phyloP scores from a whole-genome alignment of 2,329 filamentous ascomycete genomes.

The Aureobasidium sp. region DNA sequence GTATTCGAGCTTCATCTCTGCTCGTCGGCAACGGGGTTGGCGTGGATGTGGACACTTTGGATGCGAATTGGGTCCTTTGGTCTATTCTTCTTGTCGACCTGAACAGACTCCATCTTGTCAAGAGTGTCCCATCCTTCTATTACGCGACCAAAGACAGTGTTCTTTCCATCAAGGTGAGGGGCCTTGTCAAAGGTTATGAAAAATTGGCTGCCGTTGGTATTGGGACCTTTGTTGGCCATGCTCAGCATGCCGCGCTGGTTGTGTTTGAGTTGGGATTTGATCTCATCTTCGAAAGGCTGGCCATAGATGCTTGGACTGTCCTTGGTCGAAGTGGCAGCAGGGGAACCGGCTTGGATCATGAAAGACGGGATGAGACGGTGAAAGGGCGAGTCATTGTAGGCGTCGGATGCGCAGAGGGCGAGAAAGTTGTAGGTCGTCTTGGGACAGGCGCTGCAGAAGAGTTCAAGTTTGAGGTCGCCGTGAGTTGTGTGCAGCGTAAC shows the following conservation, averaged over 20 bases:
- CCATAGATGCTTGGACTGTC: slow-evolving; percentile 61
- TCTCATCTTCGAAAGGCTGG: slow-evolving; percentile 70
- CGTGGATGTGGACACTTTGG: slow-evolving; percentile 65
- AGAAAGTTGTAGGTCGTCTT: slow-evolving; percentile 89
- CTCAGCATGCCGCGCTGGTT: slow-evolving; percentile 53
- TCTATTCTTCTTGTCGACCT: slow-evolving; percentile 71
- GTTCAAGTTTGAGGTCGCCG: slow-evolving; percentile 88
- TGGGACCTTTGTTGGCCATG: slow-evolving; percentile 92
- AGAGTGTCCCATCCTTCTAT: slow-evolving; percentile 55
- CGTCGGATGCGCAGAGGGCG: slow-evolving; percentile 68
- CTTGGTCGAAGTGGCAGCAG: slow-evolving; percentile 34
- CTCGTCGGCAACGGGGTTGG: slow-evolving; percentile 63
- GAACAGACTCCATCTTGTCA: slow-evolving; percentile 62
- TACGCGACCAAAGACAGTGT: slow-evolving; percentile 75
- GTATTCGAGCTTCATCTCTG: slow-evolving; percentile 21
- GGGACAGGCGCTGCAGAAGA: slow-evolving; percentile 92
- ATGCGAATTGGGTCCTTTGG: slow-evolving; percentile 62
- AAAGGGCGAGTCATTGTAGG: slow-evolving; percentile 69
- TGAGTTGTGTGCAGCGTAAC: slow-evolving; percentile 72
- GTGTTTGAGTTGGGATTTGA: slow-evolving; percentile 53
- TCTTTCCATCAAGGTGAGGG: slow-evolving; percentile 74
- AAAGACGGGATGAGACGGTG: slow-evolving; percentile 75
- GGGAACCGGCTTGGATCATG: slow-evolving; percentile 70
- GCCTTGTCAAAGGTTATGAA: slow-evolving; percentile 73
- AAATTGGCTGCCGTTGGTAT: slow-evolving; percentile 90